Percentiles rank a stretch among this genome's conserved stretches.
These are phyloP conservation scores for Grigorovia transvaalensis DNA, from an alignment of 805 yeast species.

Conservation along the genomic window DNA sequence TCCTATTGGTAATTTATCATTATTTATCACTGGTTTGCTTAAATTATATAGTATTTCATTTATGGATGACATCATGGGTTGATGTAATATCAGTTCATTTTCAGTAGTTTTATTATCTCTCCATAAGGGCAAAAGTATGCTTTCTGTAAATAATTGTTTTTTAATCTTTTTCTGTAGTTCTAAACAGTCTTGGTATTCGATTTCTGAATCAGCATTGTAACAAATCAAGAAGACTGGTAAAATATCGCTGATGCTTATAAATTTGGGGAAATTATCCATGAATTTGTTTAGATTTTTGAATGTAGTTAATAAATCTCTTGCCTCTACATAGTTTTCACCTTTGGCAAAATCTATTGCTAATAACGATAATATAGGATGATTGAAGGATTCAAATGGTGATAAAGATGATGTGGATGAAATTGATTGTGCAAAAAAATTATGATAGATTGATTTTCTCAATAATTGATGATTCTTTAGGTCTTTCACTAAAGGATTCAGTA, in stretches of 20 bases:
- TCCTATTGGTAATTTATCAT: conserved; percentile 10
- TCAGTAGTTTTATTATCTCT: conserved; percentile 4
- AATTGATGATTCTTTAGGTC: conserved; percentile 15
- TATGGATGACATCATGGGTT: conserved; percentile 25
- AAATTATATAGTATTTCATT: conserved; percentile 16
- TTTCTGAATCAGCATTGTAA: conserved; percentile 37
- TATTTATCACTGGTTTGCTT: conserved; percentile 3
- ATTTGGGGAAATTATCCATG: conserved; percentile 40
- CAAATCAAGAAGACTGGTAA: conserved; percentile 43
- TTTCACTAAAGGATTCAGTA: conserved; percentile 8
- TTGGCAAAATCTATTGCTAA: conserved; percentile 43
- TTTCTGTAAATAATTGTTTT: conserved; percentile 32
- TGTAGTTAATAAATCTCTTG: conserved; percentile 46
- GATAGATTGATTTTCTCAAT: conserved; percentile 41
- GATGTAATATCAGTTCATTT: conserved; percentile 12
- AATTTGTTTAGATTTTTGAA: conserved; percentile 36
- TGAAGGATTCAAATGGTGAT: conserved; percentile 74
- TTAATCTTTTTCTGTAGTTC: conserved; percentile 33
- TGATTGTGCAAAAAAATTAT: conserved; percentile 44
- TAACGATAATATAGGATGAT: conserved; percentile 75
- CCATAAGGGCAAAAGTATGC: conserved; percentile 25
- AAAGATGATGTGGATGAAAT: conserved; percentile 48
- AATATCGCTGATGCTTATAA: conserved; percentile 54
- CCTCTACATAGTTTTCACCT: conserved; percentile 34
- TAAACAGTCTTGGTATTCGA: conserved; percentile 35